phyloP scores from a whole-genome alignment of 148 eudicot species.

The Rhododendron griersonianum region DNA sequence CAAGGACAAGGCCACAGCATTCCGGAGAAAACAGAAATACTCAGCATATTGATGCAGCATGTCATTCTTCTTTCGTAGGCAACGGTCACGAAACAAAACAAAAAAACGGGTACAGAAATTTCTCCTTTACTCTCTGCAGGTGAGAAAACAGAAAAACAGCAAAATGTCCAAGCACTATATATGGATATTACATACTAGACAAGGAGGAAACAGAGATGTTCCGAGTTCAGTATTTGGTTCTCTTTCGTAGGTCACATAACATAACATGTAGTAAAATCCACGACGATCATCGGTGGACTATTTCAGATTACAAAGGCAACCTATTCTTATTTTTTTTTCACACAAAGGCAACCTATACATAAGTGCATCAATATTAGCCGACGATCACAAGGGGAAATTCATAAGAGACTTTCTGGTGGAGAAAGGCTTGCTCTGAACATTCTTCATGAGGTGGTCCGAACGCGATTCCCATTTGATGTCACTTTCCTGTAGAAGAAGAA shows the following conservation, averaged over 20 bases:
- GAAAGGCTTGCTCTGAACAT: constrained; percentile 38
- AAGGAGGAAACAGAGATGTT: background rate
- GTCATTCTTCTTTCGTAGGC: background rate
- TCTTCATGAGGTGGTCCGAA: constrained; percentile 44
- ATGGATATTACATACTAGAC: too few species aligned
- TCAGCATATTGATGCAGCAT: background rate
- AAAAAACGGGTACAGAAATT: background rate
- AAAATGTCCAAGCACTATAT: background rate
- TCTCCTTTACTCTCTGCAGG: background rate
- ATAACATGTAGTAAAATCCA: background rate
- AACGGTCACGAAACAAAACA: background rate
- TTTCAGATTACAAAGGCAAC: background rate
- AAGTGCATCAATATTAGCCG: background rate
- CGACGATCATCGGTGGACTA: background rate
- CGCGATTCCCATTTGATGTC: constrained; percentile 46
- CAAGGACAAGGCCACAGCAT: background rate
- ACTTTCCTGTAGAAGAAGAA: constrained; percentile 28
- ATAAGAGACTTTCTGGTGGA: constrained; percentile 32
- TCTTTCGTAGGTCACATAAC: background rate
- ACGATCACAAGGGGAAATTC: constrained; percentile 24
- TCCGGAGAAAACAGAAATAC: background rate
- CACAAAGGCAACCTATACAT: background rate
- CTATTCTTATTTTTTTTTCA: background rate
- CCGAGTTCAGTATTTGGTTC: background rate
- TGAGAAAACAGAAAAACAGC: background rate